phyloP scores from a whole-genome alignment of 805 yeast species.

The Candida pseudofarinosa region DNA sequence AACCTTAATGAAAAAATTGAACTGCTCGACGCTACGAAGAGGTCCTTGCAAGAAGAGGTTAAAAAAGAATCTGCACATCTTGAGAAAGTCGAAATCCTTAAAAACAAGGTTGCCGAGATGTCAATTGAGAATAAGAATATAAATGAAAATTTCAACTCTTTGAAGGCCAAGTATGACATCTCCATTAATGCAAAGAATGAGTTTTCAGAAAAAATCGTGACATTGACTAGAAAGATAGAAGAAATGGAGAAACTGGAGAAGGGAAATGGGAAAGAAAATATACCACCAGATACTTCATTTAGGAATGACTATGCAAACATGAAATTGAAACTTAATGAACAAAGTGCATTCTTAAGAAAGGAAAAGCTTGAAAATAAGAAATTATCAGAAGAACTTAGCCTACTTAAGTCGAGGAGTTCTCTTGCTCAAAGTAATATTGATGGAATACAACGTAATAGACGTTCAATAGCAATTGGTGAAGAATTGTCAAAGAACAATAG shows the following conservation, averaged over 20 bases:
- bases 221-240: conserved; percentile 19
- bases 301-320: conserved; percentile 45
- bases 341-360: conserved; percentile 43
- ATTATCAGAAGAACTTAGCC: conserved; percentile 52
- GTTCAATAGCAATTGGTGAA: conserved; percentile 34
- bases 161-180: conserved; percentile 21
- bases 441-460: conserved; percentile 15
- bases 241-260: conserved; percentile 16
- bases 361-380: conserved; percentile 44
- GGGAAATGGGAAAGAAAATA: conserved; percentile 34
- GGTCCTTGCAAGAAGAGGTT: conserved; percentile 5
- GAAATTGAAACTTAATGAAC: conserved; percentile 50
- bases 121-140: conserved; percentile 11
- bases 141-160: conserved; percentile 8
- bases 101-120: conserved; percentile 4
- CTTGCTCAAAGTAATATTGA: conserved; percentile 47
- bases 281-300: conserved; percentile 31
- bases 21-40: neutral
- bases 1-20: conserved; percentile 1
- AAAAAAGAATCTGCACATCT: conserved; percentile 3
- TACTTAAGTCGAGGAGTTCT: conserved; percentile 61
- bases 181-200: conserved; percentile 19
- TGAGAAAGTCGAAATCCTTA: conserved; percentile 1
- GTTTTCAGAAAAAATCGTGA: conserved; percentile 24
- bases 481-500: conserved; percentile 14